Evolutionary conservation across 805 yeast species (phyloP).

Genomic region (Tetrapisispora arboricola): DNA sequence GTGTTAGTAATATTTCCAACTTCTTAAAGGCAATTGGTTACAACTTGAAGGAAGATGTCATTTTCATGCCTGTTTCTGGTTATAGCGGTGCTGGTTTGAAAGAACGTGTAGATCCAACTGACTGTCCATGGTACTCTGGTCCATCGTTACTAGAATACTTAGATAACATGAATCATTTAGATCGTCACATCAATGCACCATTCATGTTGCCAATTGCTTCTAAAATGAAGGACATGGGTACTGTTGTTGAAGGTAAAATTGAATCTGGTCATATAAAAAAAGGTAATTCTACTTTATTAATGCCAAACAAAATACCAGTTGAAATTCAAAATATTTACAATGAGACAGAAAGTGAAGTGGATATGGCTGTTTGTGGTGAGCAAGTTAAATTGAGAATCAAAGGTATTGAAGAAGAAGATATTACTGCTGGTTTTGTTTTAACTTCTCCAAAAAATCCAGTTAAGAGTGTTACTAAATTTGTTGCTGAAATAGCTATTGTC

Average conservation of each 20-base stretch:
- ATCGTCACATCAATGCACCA: constrained; percentile 87
- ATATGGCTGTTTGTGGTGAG: constrained; percentile 87
- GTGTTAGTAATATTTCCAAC: constrained; percentile 67
- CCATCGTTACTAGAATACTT: constrained; percentile 86
- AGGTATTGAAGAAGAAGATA: constrained; percentile 96
- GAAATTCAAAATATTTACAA: constrained; percentile 84
- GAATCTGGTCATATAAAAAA: constrained; percentile 91
- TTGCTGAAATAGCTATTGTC: constrained; percentile 94
- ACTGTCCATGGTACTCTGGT: constrained; percentile 90
- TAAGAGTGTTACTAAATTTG: constrained; percentile 79
- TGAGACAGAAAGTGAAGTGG: constrained; percentile 93
- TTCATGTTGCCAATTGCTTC: constrained; percentile 94
- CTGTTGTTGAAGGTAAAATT: constrained; percentile 95
- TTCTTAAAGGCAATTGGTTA: constrained; percentile 88
- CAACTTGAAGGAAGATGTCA: constrained; percentile 68
- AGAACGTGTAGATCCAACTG: constrained; percentile 60
- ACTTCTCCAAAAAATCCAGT: constrained; percentile 83
- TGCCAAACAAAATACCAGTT: constrained; percentile 83
- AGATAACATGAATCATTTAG: constrained; percentile 69
- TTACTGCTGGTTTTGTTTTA: constrained; percentile 82
- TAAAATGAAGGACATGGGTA: constrained; percentile 94
- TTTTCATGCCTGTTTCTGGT: constrained; percentile 96
- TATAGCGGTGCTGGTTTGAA: constrained; percentile 95
- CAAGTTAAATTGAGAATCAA: constrained; percentile 88
- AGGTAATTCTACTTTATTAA: constrained; percentile 61